Base-by-base conservation (phyloP, 768 basidiomycete genomes). In the Termitomyces sp. region DNA sequence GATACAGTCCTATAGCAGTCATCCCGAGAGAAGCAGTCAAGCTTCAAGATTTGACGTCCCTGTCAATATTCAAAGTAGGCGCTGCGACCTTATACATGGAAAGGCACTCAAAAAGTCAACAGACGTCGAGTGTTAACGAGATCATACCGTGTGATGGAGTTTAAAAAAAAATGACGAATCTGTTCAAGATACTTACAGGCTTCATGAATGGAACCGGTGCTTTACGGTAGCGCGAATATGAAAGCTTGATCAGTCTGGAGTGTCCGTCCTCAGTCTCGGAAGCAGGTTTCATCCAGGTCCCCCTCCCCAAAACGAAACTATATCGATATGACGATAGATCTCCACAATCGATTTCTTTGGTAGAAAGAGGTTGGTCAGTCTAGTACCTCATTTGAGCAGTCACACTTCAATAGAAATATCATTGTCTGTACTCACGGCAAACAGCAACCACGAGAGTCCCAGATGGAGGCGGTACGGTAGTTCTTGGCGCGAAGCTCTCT, bases 401-500 rank as follows among this genome's bases (percentile, higher is more conserved):
- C 30, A 25, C 35, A 23, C n/a, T 49, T 21, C 23, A 49, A 32
- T 17, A 5, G 2, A 39, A 23, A 25, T 37, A 17, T 27, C 34
- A 8, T 14, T 35, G 17, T 55, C 37, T 21, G 30, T 30, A 28
- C 19, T 52, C 39, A 41, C 16, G 37, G 35, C 37, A 54, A 28
- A 53, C 23, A 27, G 46, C 37, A 30, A 49, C 42, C 57, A 53
- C 46, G 23, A 48, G 46, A 39, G 16, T 44, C 19, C 35, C 46
- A 40, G 30, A 52, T 37, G 40, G 28, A 57, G 39, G 57, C 55
- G 30, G 55, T 16, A 54, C 41, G 51, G 57, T 32, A 32, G 2
- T 42, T 37, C 37, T 34, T 43, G 52, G 44, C 25, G 41, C 35
- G 48, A 48, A 47, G 23, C 41, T 21, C 41, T 21, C 50, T 55